Percentiles rank a stretch among this genome's conserved stretches.
Conservation (phyloP, 495 filamentous ascomycete species). For the Penicillium malachiteum region DNA sequence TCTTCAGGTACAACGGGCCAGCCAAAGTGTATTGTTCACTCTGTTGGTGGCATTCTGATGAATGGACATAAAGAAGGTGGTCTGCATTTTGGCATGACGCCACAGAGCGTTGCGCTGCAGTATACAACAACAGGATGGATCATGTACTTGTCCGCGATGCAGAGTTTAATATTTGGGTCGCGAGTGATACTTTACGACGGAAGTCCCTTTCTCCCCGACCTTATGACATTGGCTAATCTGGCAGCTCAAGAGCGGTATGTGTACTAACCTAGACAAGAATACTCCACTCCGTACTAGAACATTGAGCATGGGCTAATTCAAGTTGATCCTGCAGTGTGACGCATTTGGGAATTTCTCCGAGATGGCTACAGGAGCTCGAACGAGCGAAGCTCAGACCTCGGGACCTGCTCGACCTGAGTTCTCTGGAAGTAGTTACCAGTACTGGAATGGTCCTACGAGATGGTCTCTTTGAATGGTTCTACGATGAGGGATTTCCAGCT, state of each 20-base stretch:
- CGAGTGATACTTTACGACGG: conserved; percentile 70
- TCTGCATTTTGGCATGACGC: conserved; percentile 55
- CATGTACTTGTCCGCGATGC: conserved; percentile 67
- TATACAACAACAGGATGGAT: conserved; percentile 77
- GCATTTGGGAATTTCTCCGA: conserved; percentile 66
- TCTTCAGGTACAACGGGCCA: conserved; percentile 75
- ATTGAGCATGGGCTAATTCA: not conserved
- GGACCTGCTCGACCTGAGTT: conserved; percentile 58
- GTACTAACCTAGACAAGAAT: not conserved
- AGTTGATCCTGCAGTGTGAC: conserved; percentile 37
- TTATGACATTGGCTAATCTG: conserved; percentile 57
- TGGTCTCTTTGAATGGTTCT: conserved; percentile 77
- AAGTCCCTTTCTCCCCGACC: conserved; percentile 67
- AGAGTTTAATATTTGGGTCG: conserved; percentile 52
- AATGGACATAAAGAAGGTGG: conserved; percentile 56
- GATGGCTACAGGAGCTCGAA: conserved; percentile 68
- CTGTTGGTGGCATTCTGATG: conserved; percentile 15
- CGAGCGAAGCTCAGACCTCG: conserved; percentile 58
- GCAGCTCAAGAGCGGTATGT: conserved; percentile 51
- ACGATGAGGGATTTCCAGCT: conserved; percentile 68
- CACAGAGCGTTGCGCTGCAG: conserved; percentile 52
- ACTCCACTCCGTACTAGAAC: no score
- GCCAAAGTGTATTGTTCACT: conserved; percentile 78
- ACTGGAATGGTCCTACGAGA: conserved; percentile 80
- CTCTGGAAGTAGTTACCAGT: conserved; percentile 56